Evolutionary conservation across 371 early-diverging fungal genomes (phyloP), one percentile per base, ranked within the genome.

Genomic region (Rhizopus delemar): DNA sequence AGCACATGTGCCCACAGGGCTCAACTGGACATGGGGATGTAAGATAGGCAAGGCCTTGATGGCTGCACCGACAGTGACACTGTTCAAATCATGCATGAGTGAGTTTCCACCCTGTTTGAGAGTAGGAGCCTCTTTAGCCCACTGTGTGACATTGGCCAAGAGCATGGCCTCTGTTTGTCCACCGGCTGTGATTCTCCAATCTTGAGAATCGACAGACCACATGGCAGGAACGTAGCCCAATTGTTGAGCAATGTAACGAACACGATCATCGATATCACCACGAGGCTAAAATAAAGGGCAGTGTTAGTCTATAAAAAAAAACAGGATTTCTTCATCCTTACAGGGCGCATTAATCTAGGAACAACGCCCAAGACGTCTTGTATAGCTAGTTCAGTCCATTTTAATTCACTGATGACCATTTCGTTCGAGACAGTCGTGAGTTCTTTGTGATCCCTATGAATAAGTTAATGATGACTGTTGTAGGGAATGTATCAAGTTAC

Each of bases 261-360:
- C 74, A 66, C 81, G 81, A 52, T 80, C 70, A 54, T 80, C 81
- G 51, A 80, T 71, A 62, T 80, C 78, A 60, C 81, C 81, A 50
- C 75, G 73, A 65, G 81, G 79, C 67, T 67, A 38, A 16, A 39
- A 36, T 13, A 22, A 29, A n/a, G 31, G 9, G 39, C 11, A 12
- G 16, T 2, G 39, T 45, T 16, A 48, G 48, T 48, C 1, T 28
- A 28, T 7, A 29, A 2, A 9, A 9, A 28, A 22, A 16, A 22
- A 8, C 8, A 22, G 22, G 22, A 22, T 22, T 22, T 22, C 3
- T 12, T 16, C n/a, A 41, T 4, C 54, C 59, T 66, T 66, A 66
- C 67, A 38, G 86, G 87, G 46, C 89, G 81, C 76, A 74, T 81
- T 66, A 86, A 86, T 62, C 80, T 74, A 49, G 86, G 77, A 38